Conservation (phyloP, 1,284 basidiomycete species). For the Mycena sp. region DNA sequence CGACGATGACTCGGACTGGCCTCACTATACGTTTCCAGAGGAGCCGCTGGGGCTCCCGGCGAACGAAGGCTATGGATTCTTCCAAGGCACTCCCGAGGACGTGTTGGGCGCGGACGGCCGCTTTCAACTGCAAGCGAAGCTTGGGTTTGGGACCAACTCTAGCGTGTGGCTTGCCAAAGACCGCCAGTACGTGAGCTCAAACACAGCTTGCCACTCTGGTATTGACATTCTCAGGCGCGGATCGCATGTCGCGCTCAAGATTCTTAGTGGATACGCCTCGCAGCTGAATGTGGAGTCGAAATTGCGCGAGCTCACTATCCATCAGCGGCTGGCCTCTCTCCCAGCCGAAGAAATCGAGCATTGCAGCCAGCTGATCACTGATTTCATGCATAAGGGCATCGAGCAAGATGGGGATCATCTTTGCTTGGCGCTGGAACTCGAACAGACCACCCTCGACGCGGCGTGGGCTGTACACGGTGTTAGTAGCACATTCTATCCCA, state of each 20-base stretch:
- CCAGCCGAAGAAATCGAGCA: too few relatives aligned
- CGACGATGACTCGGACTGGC: not conserved
- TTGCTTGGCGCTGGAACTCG: not conserved
- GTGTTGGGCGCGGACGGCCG: not conserved
- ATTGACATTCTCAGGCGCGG: not conserved
- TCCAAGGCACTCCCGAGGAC: not conserved
- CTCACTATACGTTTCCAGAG: not conserved
- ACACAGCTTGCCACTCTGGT: not conserved
- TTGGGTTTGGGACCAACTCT: too few relatives aligned
- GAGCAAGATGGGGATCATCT: not conserved
- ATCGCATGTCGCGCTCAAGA: not conserved
- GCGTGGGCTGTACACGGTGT: not conserved
- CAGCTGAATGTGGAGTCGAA: not conserved
- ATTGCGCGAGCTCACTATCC: not conserved
- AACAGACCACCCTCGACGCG: not conserved
- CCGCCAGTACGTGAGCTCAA: too few relatives aligned
- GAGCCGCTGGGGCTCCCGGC: not conserved
- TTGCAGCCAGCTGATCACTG: not conserved
- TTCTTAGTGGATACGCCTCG: not conserved
- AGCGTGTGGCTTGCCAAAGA: too few relatives aligned
- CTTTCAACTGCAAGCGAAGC: too few relatives aligned
- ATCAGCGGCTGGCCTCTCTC: not conserved
- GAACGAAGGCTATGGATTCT: not conserved
- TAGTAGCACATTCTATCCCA: not conserved
- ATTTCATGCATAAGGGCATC: not conserved